phyloP scores from a whole-genome alignment of 202 grass and related monocot genomes.

The Bolboschoenoplectus hybrid region DNA sequence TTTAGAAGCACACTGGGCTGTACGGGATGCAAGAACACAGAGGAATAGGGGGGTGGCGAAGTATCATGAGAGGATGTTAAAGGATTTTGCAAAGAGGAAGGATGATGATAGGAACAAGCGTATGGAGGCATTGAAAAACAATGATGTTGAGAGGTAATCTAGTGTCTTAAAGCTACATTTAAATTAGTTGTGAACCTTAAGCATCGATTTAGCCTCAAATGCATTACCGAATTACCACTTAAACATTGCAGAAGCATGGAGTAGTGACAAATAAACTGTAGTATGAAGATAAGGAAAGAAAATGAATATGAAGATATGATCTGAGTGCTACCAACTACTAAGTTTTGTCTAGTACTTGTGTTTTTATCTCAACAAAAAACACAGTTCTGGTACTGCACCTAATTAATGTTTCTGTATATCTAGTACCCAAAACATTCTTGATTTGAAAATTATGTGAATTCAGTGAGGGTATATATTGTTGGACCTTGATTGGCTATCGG shows the following conservation, averaged over 20 bases:
- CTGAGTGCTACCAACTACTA: neutral
- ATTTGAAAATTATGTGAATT: neutral
- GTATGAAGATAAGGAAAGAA: neutral
- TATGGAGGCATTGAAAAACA: conserved; percentile 99
- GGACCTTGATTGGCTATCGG: neutral
- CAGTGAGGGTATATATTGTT: neutral
- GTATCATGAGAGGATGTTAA: conserved; percentile 96
- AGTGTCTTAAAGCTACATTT: neutral
- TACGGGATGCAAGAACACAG: conserved; percentile 91
- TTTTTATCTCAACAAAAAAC: conserved; percentile 11
- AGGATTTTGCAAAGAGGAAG: conserved; percentile 96
- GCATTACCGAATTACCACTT: neutral
- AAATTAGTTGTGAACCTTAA: neutral
- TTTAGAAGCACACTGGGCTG: conserved; percentile 89
- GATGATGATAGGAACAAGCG: conserved; percentile 96
- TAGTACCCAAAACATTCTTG: neutral
- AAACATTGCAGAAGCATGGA: neutral
- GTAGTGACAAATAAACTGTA: neutral
- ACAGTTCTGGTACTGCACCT: neutral
- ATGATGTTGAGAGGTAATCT: conserved; percentile 77
- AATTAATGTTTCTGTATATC: neutral
- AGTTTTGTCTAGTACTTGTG: conserved; percentile 4
- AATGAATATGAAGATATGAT: neutral
- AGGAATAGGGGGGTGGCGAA: conserved; percentile 93
- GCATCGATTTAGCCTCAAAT: neutral